phyloP scores from a whole-genome alignment of 169 alveolate species.

The Theileria parva region DNA sequence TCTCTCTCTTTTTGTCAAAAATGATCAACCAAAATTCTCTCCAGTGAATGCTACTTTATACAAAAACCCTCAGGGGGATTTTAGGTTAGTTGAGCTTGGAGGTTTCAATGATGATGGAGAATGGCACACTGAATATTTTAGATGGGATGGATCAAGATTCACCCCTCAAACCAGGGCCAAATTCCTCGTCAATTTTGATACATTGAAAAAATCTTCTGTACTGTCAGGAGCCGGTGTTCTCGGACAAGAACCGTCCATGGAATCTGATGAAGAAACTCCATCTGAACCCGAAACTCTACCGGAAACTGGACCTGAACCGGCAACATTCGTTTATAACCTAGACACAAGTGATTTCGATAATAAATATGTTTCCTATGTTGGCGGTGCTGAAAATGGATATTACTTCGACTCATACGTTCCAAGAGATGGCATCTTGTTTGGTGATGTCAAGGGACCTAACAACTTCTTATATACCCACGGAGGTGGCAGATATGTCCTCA shows the following conservation, averaged over 20 bases:
- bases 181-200: not conserved
- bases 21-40: not conserved
- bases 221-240: not conserved
- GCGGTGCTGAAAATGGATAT: not conserved
- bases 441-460: not conserved
- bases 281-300: not conserved
- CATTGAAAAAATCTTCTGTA: not conserved
- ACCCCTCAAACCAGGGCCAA: not conserved
- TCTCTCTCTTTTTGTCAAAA: not conserved
- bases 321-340: not conserved
- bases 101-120: not conserved
- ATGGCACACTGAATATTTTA: not conserved
- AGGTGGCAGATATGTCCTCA: not conserved
- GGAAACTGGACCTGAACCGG: not conserved
- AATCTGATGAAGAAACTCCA: not conserved
- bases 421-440: not conserved
- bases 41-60: not conserved
- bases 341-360: not conserved
- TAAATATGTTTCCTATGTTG: not conserved
- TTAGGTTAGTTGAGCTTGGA: not conserved
- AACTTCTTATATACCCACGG: not conserved
- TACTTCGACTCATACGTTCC: constrained; percentile 3
- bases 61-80: not conserved
- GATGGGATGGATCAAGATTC: not conserved
- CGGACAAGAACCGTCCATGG: not conserved